Evolutionary conservation across 257 asterid genomes (phyloP), one percentile per base, ranked within the genome.

Genomic region (Ligustrum vulgare): DNA sequence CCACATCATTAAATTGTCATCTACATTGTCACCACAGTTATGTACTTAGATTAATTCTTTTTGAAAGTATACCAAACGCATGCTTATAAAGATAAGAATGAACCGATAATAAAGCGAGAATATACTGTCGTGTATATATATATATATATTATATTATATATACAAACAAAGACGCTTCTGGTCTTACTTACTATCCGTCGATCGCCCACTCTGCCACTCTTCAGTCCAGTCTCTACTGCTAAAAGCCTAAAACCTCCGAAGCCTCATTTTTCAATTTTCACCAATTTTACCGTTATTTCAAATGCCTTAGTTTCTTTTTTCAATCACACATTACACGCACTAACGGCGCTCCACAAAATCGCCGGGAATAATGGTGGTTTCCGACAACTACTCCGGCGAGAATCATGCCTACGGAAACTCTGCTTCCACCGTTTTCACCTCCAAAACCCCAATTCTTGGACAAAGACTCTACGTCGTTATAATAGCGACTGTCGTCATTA

Each of bases 371-470:
- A 87, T 87, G 91, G 74, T 73, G 8, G 68, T 31, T 60, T 64
- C 87, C 85, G 83, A 72, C 49, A 28, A 72, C 0, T 49, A 65
- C 69, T 45, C 63, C 23, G 74, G 79, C 11, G 72, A 22, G 12
- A 74, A 45, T 60, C 65, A 58, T 4, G 2, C 65, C 37, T 74
- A 83, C 72, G 82, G 67, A 10, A 74, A 68, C 20, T 73, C 84
- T 31, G 18, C 81, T 4, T 1, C 82, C 11, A 39, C 16, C 49
- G 49, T 84, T 70, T 74, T 89, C 54, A 82, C 83, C 77, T 66
- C 84, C 20, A 79, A 22, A 65, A 89, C 95, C 2, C 91, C 92
- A 12, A 83, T 89, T 54, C 75, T 89, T 4, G 92, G 95, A 8
- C 88, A 86, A 11, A 85, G 72, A 49, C 92, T 89, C 28, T 89